Percentiles rank a stretch among this genome's conserved stretches.
phyloP scores from a whole-genome alignment of 169 alveolate species.

The Plasmodium knowlesi region DNA sequence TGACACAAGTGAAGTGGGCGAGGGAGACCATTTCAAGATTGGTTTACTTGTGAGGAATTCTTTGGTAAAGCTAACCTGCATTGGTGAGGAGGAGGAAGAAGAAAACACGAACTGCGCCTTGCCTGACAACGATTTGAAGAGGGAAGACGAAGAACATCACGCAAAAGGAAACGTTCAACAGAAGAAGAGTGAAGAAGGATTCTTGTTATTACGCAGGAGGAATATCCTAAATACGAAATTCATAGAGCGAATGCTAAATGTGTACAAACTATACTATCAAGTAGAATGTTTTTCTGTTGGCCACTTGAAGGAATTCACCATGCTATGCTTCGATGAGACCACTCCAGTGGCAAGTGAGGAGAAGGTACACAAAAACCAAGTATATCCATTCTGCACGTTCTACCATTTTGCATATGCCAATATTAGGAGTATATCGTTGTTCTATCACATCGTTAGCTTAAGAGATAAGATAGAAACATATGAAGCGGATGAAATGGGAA shows the following conservation, averaged over 20 bases:
- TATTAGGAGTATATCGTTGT: background rate
- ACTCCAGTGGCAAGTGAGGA: background rate
- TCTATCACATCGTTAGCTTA: background rate
- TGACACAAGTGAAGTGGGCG: background rate
- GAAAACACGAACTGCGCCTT: background rate
- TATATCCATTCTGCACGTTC: background rate
- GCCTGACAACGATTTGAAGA: background rate
- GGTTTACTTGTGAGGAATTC: background rate
- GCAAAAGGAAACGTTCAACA: background rate
- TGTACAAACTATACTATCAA: constrained; percentile 26
- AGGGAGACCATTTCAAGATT: background rate
- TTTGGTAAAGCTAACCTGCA: background rate
- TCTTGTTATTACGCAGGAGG: background rate
- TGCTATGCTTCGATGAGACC: background rate
- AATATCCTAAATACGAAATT: background rate
- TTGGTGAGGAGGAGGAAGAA: background rate
- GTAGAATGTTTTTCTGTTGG: background rate
- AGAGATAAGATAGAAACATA: background rate
- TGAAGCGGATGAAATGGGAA: background rate
- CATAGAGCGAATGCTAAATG: background rate
- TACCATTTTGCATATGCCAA: constrained; percentile 25
- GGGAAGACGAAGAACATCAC: background rate
- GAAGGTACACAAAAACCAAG: background rate
- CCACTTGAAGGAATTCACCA: constrained; percentile 9
- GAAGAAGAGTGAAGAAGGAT: background rate